Base-by-base conservation (phyloP, 768 basidiomycete genomes). In the Phlegmacium glaucopus region DNA sequence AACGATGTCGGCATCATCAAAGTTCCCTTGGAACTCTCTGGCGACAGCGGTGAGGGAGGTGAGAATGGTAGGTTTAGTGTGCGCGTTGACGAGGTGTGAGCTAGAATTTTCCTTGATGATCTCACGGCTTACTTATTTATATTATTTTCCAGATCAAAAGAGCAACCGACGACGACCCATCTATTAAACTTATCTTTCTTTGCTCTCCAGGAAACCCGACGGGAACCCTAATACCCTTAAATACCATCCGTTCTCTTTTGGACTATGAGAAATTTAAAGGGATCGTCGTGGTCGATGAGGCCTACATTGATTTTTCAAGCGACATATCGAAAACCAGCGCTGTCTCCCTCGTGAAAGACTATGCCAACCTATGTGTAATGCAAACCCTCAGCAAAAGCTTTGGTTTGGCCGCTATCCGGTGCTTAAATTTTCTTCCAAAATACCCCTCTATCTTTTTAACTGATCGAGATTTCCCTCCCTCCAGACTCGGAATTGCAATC, bases 191-290 rank as follows among this genome's bases (percentile, higher is more conserved):
- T 30, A 77, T 95, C 49, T 92, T 97, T 75, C 75, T 98, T 38
- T 96, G 94, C 65, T 97, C 95, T 1, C 96, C 96, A 3, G 96
- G 96, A 2, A 99, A 98, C 63, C 96, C 96, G 0, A 94, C 94
- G 0, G 93, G 94, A 8, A 97, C 94, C 0, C 66, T 85, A 22
- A 82, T 98, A 44, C 78, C 91, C 0, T 78, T 94, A 18, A 58
- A 75, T 9, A 76, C 84, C 10, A 72, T 98, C 49, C 77, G 80
- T 1, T 59, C 76, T 9, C 66, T 98, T 12, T 71, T 95, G 18
- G 84, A 93, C 26, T 89, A 89, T 65, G 76, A 82, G 8, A 72
- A 74, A 0, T 98, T 90, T 78, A 90, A 84, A 55, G 96, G 96
- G 7, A 82, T 99, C 51, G 85, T 97, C 32, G 77, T 95, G 25